Evolutionary conservation across 2,329 filamentous ascomycete genomes (phyloP), one percentile per base, ranked within the genome.

Genomic region (Nothopassalora personata): DNA sequence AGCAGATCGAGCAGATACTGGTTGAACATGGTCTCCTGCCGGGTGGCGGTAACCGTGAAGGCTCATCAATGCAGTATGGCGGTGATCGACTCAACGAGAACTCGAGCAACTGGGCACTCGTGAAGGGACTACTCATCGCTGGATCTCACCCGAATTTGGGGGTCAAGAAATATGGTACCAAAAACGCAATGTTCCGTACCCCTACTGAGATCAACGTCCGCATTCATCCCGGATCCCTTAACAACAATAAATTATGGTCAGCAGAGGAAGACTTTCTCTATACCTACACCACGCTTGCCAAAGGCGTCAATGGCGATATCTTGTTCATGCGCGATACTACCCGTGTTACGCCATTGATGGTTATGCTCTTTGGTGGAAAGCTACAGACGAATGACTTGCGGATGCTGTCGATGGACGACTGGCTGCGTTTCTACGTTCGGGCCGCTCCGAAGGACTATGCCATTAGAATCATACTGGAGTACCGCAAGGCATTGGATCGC

Each of bases 141-240:
- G 77, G 78, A 10, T 65, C 76, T 23, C 74, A 76, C 57, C 77
- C 78, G 2, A 80, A 81, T 53, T 50, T 82, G 28, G 79, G 74
- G 3, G 67, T 74, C 43, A 67, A 65, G 18, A 58, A 60, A 8
- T 39, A 57, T 19, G 62, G 63, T 30, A 45, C 61, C 11, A 51
- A 54, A 18, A 28, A 54, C n/a, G 43, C 53, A 2, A 59, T 65
- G 10, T 66, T 64, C 47, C 67, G 68, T 13, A 75, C 73, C 2
- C 57, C 60, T 3, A 61, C 54, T 50, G 70, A 72, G 57, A 60
- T 66, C 1, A 57, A 50, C 30, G 64, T 65, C 23, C 46, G 72
- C 27, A 68, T 74, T 33, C 69, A 71, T 48, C 66, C 66, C 2
- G 58, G 57, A n/a, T 72, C 68, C 9, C 23, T 66, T 18, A 71